Evolutionary conservation across 192 early-diverging fungal genomes (phyloP), one percentile per base, ranked within the genome.

Genomic region (Coemansia sp.): DNA sequence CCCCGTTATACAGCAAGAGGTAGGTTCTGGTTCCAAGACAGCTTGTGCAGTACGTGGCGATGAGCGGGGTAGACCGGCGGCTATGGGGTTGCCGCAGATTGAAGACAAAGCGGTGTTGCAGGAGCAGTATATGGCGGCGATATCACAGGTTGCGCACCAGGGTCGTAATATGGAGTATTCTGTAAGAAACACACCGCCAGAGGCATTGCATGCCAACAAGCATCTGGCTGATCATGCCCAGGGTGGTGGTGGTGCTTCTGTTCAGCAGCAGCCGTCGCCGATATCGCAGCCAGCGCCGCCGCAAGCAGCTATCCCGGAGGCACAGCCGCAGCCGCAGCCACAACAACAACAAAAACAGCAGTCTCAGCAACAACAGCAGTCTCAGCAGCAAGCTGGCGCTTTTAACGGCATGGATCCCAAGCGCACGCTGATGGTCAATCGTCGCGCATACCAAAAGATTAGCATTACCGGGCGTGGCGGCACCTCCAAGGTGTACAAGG

Each of bases 401-500:
- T 53, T 12, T 32, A 59, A 32, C 45, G 54, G 66, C 61, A 62
- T 75, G 22, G 76, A 84, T 38, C 68, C 84, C 11, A 82, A 85
- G 61, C 76, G 80, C 20, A 63, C 55, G 34, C 64, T 83, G 8
- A 7, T 73, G 3, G 75, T 89, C 20, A 87, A 88, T 33, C 68
- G 85, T 8, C 66, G 73, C 2, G 52, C 70, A 34, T 88, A 87
- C 67, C 76, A 77, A 18, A 81, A 85, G 20, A 64, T 89, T 9
- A 74, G 75, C 51, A 70, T 86, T 18, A 88, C 95, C 8, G 96
- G 96, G 1, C 85, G 88, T 11, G 96, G 96, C 20, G 96, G 94
- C 37, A 92, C 88, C 51, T 91, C 90, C 62, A 96, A 92, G 79
- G 96, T 98, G 9, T 97, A 89, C 85, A 95, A 91, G 68, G 94